Conservation (phyloP, 2,329 filamentous ascomycete genomes). For the Clonostachys rosea region DNA sequence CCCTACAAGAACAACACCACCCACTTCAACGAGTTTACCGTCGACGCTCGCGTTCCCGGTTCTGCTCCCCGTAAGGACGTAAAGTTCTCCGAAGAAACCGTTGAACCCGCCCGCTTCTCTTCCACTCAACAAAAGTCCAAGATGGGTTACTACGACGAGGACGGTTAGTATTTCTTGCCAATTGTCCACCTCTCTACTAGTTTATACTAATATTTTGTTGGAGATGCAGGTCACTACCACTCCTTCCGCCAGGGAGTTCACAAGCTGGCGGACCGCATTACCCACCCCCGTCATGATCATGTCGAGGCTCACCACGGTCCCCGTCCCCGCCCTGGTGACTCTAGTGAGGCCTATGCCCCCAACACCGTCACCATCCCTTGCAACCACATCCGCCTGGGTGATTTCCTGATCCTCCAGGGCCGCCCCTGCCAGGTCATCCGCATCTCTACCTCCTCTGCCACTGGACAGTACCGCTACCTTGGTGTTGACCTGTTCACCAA, state of each 20-base stretch:
- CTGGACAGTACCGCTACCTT: slow-evolving; percentile 98
- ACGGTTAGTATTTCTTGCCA: slow-evolving; percentile 37
- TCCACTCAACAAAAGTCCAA: slow-evolving; percentile 41
- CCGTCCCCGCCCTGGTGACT: slow-evolving; percentile 16
- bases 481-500: slow-evolving; percentile 99
- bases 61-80: slow-evolving; percentile 50
- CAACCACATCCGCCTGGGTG: slow-evolving; percentile 99
- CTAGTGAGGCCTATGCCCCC: slow-evolving; percentile 36
- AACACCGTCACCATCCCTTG: slow-evolving; percentile 97
- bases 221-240: slow-evolving; percentile 47
- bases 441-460: slow-evolving; percentile 96
- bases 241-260: slow-evolving; percentile 51
- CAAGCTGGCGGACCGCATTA: slow-evolving; percentile 52
- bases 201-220: not conserved
- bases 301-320: slow-evolving; percentile 32
- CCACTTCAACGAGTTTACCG: slow-evolving; percentile 26
- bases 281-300: slow-evolving; percentile 35
- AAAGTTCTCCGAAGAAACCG: slow-evolving; percentile 62
- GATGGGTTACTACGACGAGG: slow-evolving; percentile 64
- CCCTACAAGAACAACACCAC: slow-evolving; percentile 22
- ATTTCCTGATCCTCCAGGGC: slow-evolving; percentile 97
- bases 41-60: slow-evolving; percentile 29
- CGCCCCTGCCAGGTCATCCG: slow-evolving; percentile 99
- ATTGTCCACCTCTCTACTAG: not conserved
- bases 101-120: slow-evolving; percentile 45